phyloP scores from a whole-genome alignment of 192 early-diverging fungal genomes.

The Phycomyces nitens region DNA sequence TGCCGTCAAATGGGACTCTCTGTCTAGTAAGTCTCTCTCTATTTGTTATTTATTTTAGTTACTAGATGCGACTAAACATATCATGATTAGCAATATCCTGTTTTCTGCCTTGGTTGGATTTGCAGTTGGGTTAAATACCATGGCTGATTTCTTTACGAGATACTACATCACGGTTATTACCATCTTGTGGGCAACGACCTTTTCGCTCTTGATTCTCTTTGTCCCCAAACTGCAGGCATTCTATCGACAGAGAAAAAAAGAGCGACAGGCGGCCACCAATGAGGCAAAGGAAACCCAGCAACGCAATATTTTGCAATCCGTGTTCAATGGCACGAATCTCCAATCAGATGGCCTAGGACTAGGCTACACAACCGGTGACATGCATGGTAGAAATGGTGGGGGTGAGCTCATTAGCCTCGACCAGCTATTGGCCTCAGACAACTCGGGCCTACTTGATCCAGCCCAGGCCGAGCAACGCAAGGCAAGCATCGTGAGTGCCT shows the following conservation, averaged over 20 bases:
- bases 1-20: conserved; percentile 51
- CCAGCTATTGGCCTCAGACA: conserved; percentile 18
- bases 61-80: too few species aligned
- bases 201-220: conserved; percentile 47
- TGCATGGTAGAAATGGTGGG: not conserved
- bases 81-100: conserved; percentile 46
- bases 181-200: conserved; percentile 43
- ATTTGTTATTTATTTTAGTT: too few species aligned
- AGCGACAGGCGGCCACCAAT: conserved; percentile 4
- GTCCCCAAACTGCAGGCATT: conserved; percentile 44
- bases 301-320: not conserved
- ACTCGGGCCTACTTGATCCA: conserved; percentile 1
- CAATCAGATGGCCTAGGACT: not conserved
- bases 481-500: conserved; percentile 18
- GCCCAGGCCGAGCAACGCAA: not conserved
- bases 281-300: not conserved
- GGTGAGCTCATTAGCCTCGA: conserved; percentile 31
- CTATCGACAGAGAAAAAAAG: conserved; percentile 20
- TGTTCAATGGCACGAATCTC: not conserved
- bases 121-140: conserved; percentile 35
- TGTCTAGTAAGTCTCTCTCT: conserved; percentile 44
- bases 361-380: not conserved
- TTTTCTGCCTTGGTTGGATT: conserved; percentile 42
- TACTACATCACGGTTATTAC: conserved; percentile 41
- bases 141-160: conserved; percentile 41